Percentiles rank a stretch among this genome's conserved stretches.
These are phyloP conservation scores for Hypoxylon cercidicola DNA, from an alignment of 495 filamentous ascomycete species.

Conservation along the genomic window DNA sequence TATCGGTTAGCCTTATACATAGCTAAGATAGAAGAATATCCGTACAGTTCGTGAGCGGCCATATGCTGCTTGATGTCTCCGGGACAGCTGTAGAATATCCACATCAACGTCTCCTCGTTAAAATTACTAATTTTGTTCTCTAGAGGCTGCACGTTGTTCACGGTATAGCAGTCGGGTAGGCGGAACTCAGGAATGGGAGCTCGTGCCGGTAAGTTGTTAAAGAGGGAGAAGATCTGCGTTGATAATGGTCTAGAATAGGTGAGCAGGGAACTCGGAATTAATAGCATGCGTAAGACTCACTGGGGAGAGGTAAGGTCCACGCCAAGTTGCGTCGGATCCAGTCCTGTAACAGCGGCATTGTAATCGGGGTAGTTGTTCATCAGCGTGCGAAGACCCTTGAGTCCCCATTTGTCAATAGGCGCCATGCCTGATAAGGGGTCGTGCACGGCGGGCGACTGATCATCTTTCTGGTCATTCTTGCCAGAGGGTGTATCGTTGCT, in stretches of 20 bases:
- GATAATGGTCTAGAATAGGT: conserved; percentile 48
- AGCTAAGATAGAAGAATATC: conserved; percentile 2
- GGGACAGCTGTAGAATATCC: conserved; percentile 93
- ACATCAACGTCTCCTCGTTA: conserved; percentile 90
- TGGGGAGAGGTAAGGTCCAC: conserved; percentile 82
- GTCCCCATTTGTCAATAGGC: conserved; percentile 80
- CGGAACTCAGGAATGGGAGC: conserved; percentile 81
- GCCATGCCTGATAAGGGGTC: conserved; percentile 79
- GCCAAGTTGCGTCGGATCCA: conserved; percentile 80
- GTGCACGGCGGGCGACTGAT: conserved; percentile 49
- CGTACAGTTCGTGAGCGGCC: conserved; percentile 81
- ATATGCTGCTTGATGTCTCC: conserved; percentile 85
- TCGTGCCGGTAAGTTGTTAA: conserved; percentile 73
- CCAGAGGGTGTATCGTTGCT: conserved; percentile 50
- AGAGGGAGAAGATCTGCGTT: conserved; percentile 69
- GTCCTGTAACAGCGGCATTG: conserved; percentile 76
- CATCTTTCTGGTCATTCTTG: conserved; percentile 55
- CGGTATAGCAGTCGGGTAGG: conserved; percentile 85
- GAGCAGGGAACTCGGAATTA: conserved; percentile 1
- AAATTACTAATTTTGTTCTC: conserved; percentile 82
- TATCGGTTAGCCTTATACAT: conserved; percentile 26
- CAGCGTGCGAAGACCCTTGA: conserved; percentile 80
- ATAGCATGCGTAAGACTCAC: conserved; percentile 59
- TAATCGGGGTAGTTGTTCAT: conserved; percentile 84
- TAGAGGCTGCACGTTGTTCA: conserved; percentile 84